Percentiles rank a stretch among this genome's conserved stretches.
Conservation (phyloP, 495 filamentous ascomycete species). For the Aspergillus asperescens region DNA sequence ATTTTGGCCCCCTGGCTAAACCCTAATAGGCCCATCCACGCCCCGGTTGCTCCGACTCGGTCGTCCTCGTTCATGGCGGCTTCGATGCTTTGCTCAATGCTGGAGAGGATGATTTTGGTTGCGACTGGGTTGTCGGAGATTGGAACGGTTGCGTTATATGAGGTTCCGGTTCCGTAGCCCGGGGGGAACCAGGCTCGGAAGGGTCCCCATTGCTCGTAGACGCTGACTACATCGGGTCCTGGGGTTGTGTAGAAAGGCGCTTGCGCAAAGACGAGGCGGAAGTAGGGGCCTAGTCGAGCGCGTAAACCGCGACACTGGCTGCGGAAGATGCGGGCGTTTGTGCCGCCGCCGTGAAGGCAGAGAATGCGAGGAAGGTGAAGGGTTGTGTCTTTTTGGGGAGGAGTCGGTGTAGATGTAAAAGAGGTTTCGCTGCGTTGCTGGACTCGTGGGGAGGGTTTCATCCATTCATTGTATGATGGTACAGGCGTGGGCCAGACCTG, state of each 20-base stretch:
- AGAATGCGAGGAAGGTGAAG: constrained; percentile 52
- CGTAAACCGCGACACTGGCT: constrained; percentile 49
- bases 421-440: background rate
- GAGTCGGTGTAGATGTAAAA: background rate
- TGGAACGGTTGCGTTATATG: too few species aligned
- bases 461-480: background rate
- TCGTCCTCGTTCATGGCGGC: background rate
- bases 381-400: background rate
- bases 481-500: background rate
- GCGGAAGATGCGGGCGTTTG: constrained; percentile 51
- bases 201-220: constrained; percentile 52
- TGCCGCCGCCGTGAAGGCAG: constrained; percentile 60
- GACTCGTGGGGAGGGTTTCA: background rate
- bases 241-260: constrained; percentile 49
- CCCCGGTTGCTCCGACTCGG: constrained; percentile 25
- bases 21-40: constrained; percentile 55
- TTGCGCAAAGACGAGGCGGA: constrained; percentile 57
- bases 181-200: constrained; percentile 55
- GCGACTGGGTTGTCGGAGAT: too few species aligned
- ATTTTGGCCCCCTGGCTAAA: constrained; percentile 58
- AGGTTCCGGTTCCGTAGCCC: too few species aligned
- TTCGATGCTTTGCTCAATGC: background rate
- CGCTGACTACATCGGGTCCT: constrained; percentile 45
- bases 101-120: too few species aligned
- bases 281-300: constrained; percentile 37